Percentiles rank a stretch among this genome's conserved stretches.
These are phyloP conservation scores for Rhodofomes roseus DNA, from an alignment of 1,284 basidiomycete species.

Conservation along the genomic window DNA sequence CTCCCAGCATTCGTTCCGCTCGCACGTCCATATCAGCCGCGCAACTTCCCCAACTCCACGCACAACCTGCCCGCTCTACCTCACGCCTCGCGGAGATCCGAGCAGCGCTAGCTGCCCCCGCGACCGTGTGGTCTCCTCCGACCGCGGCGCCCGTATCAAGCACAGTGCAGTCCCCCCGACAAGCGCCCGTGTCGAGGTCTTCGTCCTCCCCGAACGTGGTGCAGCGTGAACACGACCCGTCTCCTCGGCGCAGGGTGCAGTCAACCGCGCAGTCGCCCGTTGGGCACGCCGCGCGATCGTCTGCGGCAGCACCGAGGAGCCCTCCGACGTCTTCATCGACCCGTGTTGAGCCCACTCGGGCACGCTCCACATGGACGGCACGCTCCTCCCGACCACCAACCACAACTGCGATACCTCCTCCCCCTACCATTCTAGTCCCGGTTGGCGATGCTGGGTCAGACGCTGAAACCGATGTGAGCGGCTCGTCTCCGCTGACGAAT, in stretches of 20 bases:
- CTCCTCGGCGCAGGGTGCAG: not conserved
- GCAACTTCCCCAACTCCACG: not conserved
- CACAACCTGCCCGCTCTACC: not conserved
- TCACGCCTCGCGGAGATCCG: not conserved
- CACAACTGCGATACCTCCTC: not conserved
- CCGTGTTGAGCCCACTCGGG: not conserved
- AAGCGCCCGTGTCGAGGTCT: not conserved
- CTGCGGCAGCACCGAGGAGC: not conserved
- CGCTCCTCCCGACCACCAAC: not conserved
- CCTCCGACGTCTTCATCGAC: not conserved
- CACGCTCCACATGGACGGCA: not conserved
- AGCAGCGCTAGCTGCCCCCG: not conserved
- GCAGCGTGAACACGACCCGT: not conserved
- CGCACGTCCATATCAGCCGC: not conserved
- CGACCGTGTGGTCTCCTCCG: not conserved
- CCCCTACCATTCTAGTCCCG: not conserved
- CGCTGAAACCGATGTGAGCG: not conserved
- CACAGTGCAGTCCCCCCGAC: not conserved
- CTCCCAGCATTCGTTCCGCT: not conserved
- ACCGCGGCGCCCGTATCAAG: not conserved
- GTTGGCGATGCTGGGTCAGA: not conserved
- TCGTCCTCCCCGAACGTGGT: conserved; percentile 4
- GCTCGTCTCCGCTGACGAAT: not conserved
- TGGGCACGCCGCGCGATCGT: not conserved
- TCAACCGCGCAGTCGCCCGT: not conserved